A percentile compares a stretch with the other conserved stretches of the same genome.
Evolutionary conservation across 2,329 filamentous ascomycete species (phyloP).

Genomic region (Pezicula radicicola): DNA sequence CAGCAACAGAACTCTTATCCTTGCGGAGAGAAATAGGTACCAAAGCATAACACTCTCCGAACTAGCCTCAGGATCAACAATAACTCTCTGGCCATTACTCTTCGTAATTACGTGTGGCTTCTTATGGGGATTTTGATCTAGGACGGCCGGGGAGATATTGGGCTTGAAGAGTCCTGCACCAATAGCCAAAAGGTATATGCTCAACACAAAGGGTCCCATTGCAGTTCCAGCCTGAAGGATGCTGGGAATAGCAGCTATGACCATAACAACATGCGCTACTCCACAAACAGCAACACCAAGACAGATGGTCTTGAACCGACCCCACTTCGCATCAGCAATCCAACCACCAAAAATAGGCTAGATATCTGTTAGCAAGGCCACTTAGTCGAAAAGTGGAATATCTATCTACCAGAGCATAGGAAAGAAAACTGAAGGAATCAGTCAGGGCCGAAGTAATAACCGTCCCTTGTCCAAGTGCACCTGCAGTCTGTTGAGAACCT

Average conservation of each 20-base stretch:
- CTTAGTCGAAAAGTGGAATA: not conserved
- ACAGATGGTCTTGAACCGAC: conserved; percentile 62
- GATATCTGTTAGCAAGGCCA: not conserved
- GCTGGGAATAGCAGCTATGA: conserved; percentile 27
- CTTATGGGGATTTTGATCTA: conserved; percentile 49
- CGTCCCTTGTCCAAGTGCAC: conserved; percentile 57
- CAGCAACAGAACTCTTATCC: not conserved
- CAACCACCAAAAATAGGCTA: conserved; percentile 48
- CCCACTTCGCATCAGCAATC: conserved; percentile 56
- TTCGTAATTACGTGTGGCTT: conserved; percentile 40
- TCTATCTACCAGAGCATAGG: conserved; percentile 35
- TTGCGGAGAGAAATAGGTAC: conserved; percentile 1
- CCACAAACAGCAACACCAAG: conserved; percentile 47
- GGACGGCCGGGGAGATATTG: conserved; percentile 62
- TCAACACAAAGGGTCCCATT: conserved; percentile 32
- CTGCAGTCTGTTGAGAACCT: conserved; percentile 34
- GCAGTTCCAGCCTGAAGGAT: conserved; percentile 29
- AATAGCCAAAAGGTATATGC: conserved; percentile 29
- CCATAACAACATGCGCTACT: conserved; percentile 46
- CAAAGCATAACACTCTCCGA: conserved; percentile 58
- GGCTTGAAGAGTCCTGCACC: conserved; percentile 64
- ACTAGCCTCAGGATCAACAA: conserved; percentile 57
- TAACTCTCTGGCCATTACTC: conserved; percentile 55
- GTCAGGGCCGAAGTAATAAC: conserved; percentile 48
- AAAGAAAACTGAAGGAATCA: conserved; percentile 48